These are phyloP conservation scores for Hypsizygus ulmarius DNA, from an alignment of 1,284 basidiomycete genomes.

Conservation along the genomic window DNA sequence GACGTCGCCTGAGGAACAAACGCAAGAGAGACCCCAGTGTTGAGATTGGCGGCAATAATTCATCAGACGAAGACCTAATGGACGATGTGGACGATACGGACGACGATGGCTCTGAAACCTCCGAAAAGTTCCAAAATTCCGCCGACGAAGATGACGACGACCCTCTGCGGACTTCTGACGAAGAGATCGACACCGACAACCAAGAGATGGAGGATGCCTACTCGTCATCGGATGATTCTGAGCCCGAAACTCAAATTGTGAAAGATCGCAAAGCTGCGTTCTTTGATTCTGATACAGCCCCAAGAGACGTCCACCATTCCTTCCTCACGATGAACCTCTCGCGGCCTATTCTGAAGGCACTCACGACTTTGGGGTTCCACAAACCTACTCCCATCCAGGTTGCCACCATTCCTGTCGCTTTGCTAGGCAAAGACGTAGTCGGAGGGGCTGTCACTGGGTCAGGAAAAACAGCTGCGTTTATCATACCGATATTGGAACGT, in stretches of 20 bases:
- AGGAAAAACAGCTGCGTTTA: constrained; percentile 96
- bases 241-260: constrained; percentile 69
- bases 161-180: constrained; percentile 26
- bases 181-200: constrained; percentile 35
- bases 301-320: constrained; percentile 53
- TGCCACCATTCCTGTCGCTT: constrained; percentile 87
- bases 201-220: constrained; percentile 38
- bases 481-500: constrained; percentile 91
- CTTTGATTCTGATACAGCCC: constrained; percentile 64
- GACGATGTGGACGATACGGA: constrained; percentile 36
- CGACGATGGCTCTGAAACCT: constrained; percentile 34
- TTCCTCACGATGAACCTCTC: constrained; percentile 89
- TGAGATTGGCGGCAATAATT: constrained; percentile 23
- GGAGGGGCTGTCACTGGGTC: constrained; percentile 95
- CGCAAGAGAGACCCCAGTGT: constrained; percentile 52
- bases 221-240: constrained; percentile 48
- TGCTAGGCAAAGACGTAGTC: constrained; percentile 93
- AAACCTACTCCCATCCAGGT: constrained; percentile 95
- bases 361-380: constrained; percentile 78
- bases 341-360: constrained; percentile 83
- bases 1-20: constrained; percentile 56
- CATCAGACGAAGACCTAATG: constrained; percentile 32
- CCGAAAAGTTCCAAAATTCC: constrained; percentile 4
- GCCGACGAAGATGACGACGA: constrained; percentile 30
- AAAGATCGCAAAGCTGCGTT: constrained; percentile 83